These are phyloP conservation scores for Wickerhamomyces xylosicus DNA, from an alignment of 805 yeast species.

Conservation along the genomic window DNA sequence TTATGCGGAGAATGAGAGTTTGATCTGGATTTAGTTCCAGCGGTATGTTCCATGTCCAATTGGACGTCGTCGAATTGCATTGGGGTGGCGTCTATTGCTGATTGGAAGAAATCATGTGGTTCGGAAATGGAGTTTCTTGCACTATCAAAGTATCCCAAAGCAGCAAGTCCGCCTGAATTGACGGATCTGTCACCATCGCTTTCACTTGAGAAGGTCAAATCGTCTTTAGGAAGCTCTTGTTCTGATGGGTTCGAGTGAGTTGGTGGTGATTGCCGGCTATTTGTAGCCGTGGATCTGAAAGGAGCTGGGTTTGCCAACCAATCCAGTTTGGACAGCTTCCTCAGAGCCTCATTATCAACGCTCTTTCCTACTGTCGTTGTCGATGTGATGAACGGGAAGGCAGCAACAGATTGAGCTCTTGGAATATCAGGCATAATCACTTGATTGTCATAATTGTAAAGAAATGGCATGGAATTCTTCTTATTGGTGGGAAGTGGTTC, in stretches of 20 bases:
- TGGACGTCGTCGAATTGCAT: slow-evolving; percentile 8
- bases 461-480: not conserved
- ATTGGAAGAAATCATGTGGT: slow-evolving; percentile 5
- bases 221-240: too few species aligned
- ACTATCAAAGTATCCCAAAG: too few species aligned
- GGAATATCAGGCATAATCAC: slow-evolving; percentile 15
- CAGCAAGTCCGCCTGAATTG: too few species aligned
- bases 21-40: slow-evolving; percentile 5
- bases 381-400: not conserved
- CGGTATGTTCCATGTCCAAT: slow-evolving; percentile 6
- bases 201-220: too few species aligned
- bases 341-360: not conserved
- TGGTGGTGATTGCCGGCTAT: too few species aligned
- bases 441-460: not conserved
- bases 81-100: slow-evolving; percentile 12
- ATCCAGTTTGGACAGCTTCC: too few species aligned
- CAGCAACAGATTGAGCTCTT: slow-evolving; percentile 9
- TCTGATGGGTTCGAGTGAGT: too few species aligned
- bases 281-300: too few species aligned
- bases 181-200: too few species aligned
- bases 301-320: too few species aligned
- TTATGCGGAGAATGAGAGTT: slow-evolving; percentile 19
- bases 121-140: too few species aligned
- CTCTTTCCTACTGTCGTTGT: not conserved
- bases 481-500: not conserved